A percentile compares a stretch with the other conserved stretches of the same genome.
Evolutionary conservation across 352 stramenopile species (phyloP).

Genomic region (Globisporangium splendens): DNA sequence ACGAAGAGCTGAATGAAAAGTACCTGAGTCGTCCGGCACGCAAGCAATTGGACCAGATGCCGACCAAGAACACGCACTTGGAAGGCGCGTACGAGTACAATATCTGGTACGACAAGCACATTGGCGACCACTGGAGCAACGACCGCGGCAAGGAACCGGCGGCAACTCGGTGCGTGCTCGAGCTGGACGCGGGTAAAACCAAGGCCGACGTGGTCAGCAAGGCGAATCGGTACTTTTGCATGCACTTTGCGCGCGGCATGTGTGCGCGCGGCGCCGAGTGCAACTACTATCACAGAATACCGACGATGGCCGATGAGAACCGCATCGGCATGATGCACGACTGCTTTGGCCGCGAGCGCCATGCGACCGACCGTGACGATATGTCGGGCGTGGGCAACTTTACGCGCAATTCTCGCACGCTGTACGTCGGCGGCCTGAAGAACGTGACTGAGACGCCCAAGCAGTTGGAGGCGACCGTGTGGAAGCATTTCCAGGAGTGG

Average conservation of each 20-base stretch:
- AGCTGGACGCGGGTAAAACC: conserved; percentile 86
- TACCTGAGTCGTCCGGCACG: conserved; percentile 82
- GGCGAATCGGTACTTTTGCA: conserved; percentile 88
- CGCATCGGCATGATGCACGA: conserved; percentile 89
- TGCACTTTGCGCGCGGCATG: conserved; percentile 91
- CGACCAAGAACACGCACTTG: conserved; percentile 77
- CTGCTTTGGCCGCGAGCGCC: conserved; percentile 90
- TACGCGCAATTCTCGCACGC: conserved; percentile 85
- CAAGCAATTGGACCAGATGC: conserved; percentile 91
- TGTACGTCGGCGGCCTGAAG: conserved; percentile 90
- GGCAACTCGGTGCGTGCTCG: conserved; percentile 80
- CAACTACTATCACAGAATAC: conserved; percentile 90
- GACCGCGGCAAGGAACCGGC: conserved; percentile 82
- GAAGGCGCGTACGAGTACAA: conserved; percentile 94
- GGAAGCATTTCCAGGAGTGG: conserved; percentile 91
- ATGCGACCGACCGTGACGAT: conserved; percentile 90
- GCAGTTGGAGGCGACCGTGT: conserved; percentile 63
- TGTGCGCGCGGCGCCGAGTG: conserved; percentile 88
- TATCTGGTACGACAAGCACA: conserved; percentile 94
- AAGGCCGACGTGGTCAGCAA: conserved; percentile 88
- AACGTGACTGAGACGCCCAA: conserved; percentile 40
- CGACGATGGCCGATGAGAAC: conserved; percentile 67
- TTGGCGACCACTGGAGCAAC: conserved; percentile 89
- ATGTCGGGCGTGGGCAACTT: conserved; percentile 92
- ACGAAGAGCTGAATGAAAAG: conserved; percentile 81